Base-by-base conservation (phyloP, 164 flowering plant genomes). In the Nymphaea thermarum region DNA sequence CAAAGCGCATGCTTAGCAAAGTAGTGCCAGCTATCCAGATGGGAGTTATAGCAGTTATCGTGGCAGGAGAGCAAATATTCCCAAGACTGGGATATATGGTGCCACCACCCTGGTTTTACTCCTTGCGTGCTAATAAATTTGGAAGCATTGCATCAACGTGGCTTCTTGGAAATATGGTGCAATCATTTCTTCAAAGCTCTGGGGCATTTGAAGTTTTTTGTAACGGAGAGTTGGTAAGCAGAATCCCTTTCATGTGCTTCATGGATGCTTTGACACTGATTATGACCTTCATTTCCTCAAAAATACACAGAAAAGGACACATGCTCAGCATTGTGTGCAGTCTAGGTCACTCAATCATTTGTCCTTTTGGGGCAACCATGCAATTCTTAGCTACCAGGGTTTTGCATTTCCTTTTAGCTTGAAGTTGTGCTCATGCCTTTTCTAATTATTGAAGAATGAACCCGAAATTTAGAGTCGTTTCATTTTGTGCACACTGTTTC, bases 11-110 rank as follows among this genome's bases (percentile, higher is more conserved):
- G 55, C 72, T 93, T 47, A 74, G 85, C 75, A 93, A 89, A 81
- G 65, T 84, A 57, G 89, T 91, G 4, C 96, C 98, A 0, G 82
- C 84, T 71, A 77, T 77, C 69, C 97, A 93, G 67, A 47, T 87
- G 4, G 98, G 96, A 64, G 80, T 86, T 67, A 71, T 89, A 5
- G 96, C 82, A 2, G 71, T 87, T 25, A 79, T 87, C 63, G 61
- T 87, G 78, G 98, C 82, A 2, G 98, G 97, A 25, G 98, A 89
- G 67, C 95, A 86, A 3, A 88, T 93, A n/a, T 91, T 91, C 63
- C 98, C 97, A 1, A 77, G 87, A 77, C 62, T 91, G 65, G 97
- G 97, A 65, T 72, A 81, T 65, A 73, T 77, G 47, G 66, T 85
- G 41, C 96, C 97, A 5, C 96, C 98, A 68, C 81, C 85, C 43